Conservation (phyloP, 1,284 basidiomycete genomes). For the Rhodotorula sp. region DNA sequence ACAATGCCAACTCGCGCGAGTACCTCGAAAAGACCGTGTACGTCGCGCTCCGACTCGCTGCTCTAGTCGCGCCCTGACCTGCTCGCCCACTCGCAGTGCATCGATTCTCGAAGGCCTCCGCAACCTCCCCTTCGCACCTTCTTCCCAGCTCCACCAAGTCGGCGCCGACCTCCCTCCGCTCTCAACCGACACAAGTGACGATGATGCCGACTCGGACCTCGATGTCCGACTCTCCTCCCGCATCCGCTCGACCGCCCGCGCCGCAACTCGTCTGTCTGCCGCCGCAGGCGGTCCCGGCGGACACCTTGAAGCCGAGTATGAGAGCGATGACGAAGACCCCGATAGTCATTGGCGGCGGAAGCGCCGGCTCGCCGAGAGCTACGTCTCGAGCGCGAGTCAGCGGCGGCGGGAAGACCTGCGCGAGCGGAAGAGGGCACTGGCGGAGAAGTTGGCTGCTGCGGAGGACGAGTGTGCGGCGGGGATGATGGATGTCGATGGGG, state of each 20-base stretch:
- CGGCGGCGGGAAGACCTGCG: constrained; percentile 4
- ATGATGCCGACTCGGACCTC: constrained; percentile 56
- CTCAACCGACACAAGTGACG: constrained; percentile 51
- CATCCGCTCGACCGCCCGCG: constrained; percentile 22
- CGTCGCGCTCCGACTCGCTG: constrained; percentile 13
- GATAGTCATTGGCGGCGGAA: constrained; percentile 16
- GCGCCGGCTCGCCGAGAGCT: constrained; percentile 13
- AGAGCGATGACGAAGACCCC: constrained; percentile 23
- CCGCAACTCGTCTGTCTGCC: not conserved
- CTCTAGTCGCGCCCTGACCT: constrained; percentile 12
- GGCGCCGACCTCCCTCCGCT: constrained; percentile 59
- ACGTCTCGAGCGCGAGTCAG: constrained; percentile 13
- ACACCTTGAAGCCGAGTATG: constrained; percentile 19
- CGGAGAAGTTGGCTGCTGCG: constrained; percentile 56
- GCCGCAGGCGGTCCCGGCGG: not conserved
- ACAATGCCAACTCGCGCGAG: constrained; percentile 83
- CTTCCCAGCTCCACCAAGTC: constrained; percentile 81
- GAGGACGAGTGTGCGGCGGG: constrained; percentile 56
- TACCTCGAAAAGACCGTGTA: constrained; percentile 79
- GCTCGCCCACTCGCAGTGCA: constrained; percentile 53
- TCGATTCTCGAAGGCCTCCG: constrained; percentile 76
- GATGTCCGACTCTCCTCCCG: constrained; percentile 47
- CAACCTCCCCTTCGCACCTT: constrained; percentile 76
- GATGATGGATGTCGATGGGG: constrained; percentile 1
- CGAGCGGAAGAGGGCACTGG: constrained; percentile 48